phyloP scores from a whole-genome alignment of 257 asterid genomes.

The Jaltomata sinuosa region DNA sequence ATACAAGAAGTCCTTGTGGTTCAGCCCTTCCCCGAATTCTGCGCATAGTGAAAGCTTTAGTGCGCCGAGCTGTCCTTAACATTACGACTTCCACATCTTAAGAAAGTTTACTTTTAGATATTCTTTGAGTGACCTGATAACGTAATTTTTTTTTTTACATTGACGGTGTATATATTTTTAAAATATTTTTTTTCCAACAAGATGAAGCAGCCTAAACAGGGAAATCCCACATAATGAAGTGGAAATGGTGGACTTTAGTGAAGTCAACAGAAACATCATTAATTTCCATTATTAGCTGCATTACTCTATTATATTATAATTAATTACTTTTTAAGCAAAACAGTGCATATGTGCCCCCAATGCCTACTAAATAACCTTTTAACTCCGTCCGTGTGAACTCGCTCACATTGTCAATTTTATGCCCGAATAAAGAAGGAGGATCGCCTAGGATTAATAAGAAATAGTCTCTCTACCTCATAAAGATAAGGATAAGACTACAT shows the following conservation, averaged over 20 bases:
- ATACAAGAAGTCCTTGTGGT: no score
- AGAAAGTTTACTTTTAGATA: background rate
- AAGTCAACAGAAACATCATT: conserved; percentile 29
- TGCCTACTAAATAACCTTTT: no score
- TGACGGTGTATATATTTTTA: background rate
- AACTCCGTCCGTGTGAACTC: background rate
- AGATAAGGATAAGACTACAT: no score
- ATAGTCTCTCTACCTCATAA: no score
- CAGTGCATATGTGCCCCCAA: no score
- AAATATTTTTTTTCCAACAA: background rate
- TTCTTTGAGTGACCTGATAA: background rate
- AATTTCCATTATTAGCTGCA: conserved; percentile 35
- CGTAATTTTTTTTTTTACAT: background rate
- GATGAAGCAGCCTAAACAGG: conserved; percentile 41
- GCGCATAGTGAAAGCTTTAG: no score
- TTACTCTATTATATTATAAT: conserved; percentile 8
- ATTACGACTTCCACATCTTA: background rate
- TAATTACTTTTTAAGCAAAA: background rate
- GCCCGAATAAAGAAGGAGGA: no score
- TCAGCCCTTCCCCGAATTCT: no score
- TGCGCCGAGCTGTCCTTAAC: background rate
- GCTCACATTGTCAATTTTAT: no score
- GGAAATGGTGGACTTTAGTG: conserved; percentile 24
- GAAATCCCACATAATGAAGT: conserved; percentile 41
- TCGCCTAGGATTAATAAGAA: no score